Conservation (phyloP, 176 grass and related monocot genomes). For the Aegilops umbellulata region DNA sequence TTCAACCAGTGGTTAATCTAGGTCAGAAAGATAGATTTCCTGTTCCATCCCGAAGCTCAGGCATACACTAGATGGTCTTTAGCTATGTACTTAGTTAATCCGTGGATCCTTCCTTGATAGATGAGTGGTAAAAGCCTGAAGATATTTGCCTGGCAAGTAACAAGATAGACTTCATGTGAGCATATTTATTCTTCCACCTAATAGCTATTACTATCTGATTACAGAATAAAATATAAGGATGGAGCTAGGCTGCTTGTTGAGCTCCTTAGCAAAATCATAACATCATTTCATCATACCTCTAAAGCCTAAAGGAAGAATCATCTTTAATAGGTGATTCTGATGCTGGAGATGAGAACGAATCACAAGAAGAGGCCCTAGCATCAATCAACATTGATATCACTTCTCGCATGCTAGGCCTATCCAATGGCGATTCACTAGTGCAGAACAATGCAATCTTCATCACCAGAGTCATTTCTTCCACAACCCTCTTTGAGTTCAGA, state of each 20-base stretch:
- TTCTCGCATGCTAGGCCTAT: constrained; percentile 94
- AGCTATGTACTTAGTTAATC: constrained; percentile 13
- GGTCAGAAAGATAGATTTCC: not conserved
- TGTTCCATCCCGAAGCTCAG: not conserved
- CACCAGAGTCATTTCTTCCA: constrained; percentile 81
- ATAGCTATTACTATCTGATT: not conserved
- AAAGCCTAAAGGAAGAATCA: constrained; percentile 25
- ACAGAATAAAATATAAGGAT: constrained; percentile 4
- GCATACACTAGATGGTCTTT: not conserved
- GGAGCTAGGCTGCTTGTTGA: not conserved
- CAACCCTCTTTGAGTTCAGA: constrained; percentile 46
- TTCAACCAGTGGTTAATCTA: not conserved
- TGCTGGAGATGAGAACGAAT: constrained; percentile 53
- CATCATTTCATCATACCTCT: constrained; percentile 33
- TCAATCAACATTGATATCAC: constrained; percentile 94
- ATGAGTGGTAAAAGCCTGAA: not conserved
- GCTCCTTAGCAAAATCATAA: not conserved
- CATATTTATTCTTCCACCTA: not conserved
- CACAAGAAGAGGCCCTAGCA: constrained; percentile 53
- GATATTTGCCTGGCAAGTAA: constrained; percentile 21
- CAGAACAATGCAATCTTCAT: constrained; percentile 93
- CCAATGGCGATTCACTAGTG: constrained; percentile 79
- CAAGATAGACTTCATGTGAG: not conserved
- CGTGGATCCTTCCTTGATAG: not conserved
- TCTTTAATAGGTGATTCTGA: constrained; percentile 44